Conservation (phyloP, 1,284 basidiomycete genomes). For the Trichosporon inkin region DNA sequence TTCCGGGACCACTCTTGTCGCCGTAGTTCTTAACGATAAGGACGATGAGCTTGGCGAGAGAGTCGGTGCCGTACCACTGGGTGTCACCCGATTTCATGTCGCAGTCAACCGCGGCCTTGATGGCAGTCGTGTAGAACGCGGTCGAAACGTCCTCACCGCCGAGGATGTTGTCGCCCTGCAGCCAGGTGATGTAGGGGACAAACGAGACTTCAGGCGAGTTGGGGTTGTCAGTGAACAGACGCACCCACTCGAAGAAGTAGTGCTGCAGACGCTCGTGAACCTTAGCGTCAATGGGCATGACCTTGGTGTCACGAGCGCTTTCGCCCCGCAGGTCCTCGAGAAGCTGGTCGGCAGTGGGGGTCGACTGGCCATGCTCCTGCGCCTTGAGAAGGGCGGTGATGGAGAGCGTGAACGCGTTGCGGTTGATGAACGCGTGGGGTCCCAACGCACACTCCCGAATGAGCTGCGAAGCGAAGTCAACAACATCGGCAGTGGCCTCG, state of each 20-base stretch:
- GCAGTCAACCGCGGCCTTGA: constrained; percentile 87
- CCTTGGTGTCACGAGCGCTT: constrained; percentile 19
- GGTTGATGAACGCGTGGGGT: constrained; percentile 69
- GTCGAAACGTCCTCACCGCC: constrained; percentile 95
- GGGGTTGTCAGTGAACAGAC: constrained; percentile 68
- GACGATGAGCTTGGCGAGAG: constrained; percentile 89
- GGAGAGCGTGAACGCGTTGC: constrained; percentile 73
- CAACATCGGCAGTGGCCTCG: constrained; percentile 69
- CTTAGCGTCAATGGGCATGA: constrained; percentile 42
- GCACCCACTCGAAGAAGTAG: constrained; percentile 79
- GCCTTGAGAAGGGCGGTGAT: constrained; percentile 72
- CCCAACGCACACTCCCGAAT: constrained; percentile 80
- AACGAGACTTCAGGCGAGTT: constrained; percentile 87
- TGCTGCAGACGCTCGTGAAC: constrained; percentile 57
- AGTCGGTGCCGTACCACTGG: constrained; percentile 83
- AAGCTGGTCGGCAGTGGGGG: constrained; percentile 44
- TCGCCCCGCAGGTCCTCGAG: constrained; percentile 42
- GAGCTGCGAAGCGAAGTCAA: constrained; percentile 78
- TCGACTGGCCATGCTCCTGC: constrained; percentile 38
- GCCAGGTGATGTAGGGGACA: constrained; percentile 92
- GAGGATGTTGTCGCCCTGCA: constrained; percentile 93
- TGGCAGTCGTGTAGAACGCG: constrained; percentile 97
- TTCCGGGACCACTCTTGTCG: constrained; percentile 65
- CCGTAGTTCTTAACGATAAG: constrained; percentile 98
- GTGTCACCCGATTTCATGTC: constrained; percentile 83